Conservation (phyloP, 129 eudicot genomes). For the Tagetes patula region DNA sequence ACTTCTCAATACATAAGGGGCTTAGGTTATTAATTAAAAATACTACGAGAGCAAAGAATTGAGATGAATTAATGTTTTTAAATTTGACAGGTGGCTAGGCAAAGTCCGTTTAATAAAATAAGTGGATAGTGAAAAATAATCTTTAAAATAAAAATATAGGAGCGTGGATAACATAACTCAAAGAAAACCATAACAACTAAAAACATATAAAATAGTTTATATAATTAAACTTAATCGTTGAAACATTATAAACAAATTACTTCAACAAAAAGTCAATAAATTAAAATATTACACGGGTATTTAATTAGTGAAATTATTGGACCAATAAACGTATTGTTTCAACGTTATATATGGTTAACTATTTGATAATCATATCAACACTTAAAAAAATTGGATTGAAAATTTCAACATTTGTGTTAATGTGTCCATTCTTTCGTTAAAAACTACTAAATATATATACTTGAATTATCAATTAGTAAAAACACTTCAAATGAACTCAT, state of each 20-base stretch:
- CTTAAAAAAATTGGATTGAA: neutral
- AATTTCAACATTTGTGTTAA: neutral
- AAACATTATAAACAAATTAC: constrained; percentile 1
- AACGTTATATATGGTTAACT: neutral
- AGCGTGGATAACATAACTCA: neutral
- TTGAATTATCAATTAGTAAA: no score
- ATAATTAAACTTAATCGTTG: neutral
- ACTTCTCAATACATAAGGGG: neutral
- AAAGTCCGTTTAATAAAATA: neutral
- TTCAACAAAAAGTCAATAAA: neutral
- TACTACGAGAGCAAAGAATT: neutral
- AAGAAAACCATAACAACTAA: neutral
- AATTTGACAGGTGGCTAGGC: neutral
- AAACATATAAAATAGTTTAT: neutral
- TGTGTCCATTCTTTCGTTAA: no score
- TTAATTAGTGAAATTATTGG: neutral
- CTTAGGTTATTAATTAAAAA: neutral
- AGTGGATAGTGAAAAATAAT: neutral
- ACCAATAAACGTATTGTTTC: neutral
- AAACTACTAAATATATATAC: no score
- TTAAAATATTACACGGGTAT: neutral
- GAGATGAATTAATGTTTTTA: neutral
- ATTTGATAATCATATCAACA: neutral
- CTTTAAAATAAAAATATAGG: neutral
- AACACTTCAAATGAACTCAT: no score